A percentile compares a stretch with the other conserved stretches of the same genome.
These are phyloP conservation scores for Citrus trifoliata DNA, from an alignment of 345 rosid species.

Conservation along the genomic window DNA sequence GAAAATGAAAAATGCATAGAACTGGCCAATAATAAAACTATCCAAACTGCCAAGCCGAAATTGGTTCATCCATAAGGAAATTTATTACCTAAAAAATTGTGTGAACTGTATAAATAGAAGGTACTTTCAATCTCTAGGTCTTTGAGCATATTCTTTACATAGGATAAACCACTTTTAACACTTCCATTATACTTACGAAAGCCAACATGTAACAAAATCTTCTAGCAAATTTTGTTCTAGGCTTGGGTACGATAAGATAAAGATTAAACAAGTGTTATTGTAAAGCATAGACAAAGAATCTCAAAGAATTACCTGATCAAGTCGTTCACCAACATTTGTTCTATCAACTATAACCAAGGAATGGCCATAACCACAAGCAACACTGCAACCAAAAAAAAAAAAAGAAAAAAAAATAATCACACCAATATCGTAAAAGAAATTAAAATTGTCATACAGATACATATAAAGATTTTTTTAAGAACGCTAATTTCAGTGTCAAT, in stretches of 20 bases:
- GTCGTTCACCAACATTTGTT: conserved; percentile 56
- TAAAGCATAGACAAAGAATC: neutral
- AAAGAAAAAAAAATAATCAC: neutral
- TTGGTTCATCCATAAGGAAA: neutral
- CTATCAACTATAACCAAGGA: conserved; percentile 90
- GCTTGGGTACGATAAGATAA: too few species aligned
- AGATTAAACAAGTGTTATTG: neutral
- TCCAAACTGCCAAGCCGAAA: neutral
- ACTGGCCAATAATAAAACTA: neutral
- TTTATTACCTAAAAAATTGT: neutral
- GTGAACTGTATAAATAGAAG: neutral
- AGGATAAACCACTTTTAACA: neutral
- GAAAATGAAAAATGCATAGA: neutral
- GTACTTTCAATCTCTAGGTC: neutral
- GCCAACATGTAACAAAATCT: neutral
- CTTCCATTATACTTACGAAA: neutral
- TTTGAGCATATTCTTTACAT: neutral
- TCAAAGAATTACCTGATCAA: conserved; percentile 70
- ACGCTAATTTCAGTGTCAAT: neutral
- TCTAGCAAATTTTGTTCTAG: neutral
- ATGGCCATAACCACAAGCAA: conserved; percentile 84
- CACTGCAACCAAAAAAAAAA: conserved; percentile 42
- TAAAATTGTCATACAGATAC: neutral
- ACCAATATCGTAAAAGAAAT: too few species aligned
- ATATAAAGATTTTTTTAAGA: neutral